phyloP scores from a whole-genome alignment of 306 rosid genomes.

The Quercus rubra region DNA sequence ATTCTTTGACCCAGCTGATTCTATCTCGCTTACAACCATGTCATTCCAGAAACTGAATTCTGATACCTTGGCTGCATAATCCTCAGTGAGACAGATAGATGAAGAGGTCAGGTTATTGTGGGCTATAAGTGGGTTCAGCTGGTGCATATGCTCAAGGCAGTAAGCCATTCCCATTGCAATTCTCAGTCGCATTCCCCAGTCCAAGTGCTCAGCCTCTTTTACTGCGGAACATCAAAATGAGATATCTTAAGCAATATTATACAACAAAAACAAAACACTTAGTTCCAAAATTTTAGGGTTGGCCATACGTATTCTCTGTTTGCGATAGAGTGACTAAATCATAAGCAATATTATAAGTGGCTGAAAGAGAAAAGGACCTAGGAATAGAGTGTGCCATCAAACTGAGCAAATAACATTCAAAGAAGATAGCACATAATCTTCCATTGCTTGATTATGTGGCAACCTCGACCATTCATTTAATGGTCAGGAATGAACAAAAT shows the following conservation, averaged over 20 bases:
- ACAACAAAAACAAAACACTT: too few relatives aligned
- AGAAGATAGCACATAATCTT: background rate
- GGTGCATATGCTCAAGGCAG: conserved; percentile 86
- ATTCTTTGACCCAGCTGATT: conserved; percentile 25
- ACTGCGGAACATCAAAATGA: conserved; percentile 46
- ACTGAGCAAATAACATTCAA: background rate
- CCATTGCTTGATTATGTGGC: background rate
- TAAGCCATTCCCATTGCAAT: conserved; percentile 79
- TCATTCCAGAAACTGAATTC: conserved; percentile 63
- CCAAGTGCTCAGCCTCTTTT: conserved; percentile 90
- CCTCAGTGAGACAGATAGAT: conserved; percentile 66
- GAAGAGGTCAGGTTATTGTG: conserved; percentile 63
- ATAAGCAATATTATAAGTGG: background rate
- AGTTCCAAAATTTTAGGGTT: too few relatives aligned
- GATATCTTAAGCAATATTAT: conserved; percentile 2
- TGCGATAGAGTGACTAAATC: fast-evolving
- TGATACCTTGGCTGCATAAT: conserved; percentile 75
- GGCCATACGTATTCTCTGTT: fast-evolving
- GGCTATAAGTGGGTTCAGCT: conserved; percentile 52
- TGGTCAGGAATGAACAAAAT: background rate
- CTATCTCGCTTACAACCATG: conserved; percentile 31
- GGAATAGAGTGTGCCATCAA: background rate
- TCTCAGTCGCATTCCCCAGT: conserved; percentile 83
- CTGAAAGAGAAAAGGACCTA: background rate
- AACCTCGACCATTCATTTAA: background rate